phyloP scores from a whole-genome alignment of 495 filamentous ascomycete genomes.

The Jackrogersella minutella region DNA sequence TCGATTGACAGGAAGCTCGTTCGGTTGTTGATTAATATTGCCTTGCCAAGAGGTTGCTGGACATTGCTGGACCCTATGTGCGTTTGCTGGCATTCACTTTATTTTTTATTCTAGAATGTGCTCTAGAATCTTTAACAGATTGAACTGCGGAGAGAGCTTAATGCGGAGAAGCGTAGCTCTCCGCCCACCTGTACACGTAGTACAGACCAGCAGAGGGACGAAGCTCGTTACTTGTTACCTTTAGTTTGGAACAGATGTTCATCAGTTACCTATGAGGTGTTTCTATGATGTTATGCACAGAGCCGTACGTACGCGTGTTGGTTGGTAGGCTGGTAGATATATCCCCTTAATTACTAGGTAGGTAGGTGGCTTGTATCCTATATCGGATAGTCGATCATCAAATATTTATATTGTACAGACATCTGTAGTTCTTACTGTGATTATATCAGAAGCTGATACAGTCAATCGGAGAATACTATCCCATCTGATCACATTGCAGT shows the following conservation, averaged over 20 bases:
- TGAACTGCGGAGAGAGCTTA: slow-evolving; percentile 31
- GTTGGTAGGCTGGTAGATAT: background rate
- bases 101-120: slow-evolving; percentile 35
- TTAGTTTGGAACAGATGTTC: background rate
- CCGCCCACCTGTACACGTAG: background rate
- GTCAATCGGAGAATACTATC: slow-evolving; percentile 1
- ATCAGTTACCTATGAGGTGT: background rate
- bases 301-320: background rate
- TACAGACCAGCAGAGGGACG: background rate
- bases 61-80: slow-evolving; percentile 40
- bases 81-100: slow-evolving; percentile 39
- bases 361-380: slow-evolving; percentile 1
- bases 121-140: slow-evolving; percentile 31
- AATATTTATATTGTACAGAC: background rate
- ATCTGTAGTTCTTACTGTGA: slow-evolving; percentile 6
- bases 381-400: slow-evolving; percentile 14
- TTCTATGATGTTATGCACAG: background rate
- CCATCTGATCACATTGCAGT: background rate
- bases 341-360: too few relatives aligned
- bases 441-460: slow-evolving; percentile 20
- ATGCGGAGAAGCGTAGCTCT: slow-evolving; percentile 28
- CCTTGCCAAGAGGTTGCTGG: slow-evolving; percentile 35
- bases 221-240: background rate
- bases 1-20: slow-evolving; percentile 40
- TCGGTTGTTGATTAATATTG: slow-evolving; percentile 37